These are phyloP conservation scores for Lasiosphaeria miniovina DNA, from an alignment of 495 filamentous ascomycete species.

Conservation along the genomic window DNA sequence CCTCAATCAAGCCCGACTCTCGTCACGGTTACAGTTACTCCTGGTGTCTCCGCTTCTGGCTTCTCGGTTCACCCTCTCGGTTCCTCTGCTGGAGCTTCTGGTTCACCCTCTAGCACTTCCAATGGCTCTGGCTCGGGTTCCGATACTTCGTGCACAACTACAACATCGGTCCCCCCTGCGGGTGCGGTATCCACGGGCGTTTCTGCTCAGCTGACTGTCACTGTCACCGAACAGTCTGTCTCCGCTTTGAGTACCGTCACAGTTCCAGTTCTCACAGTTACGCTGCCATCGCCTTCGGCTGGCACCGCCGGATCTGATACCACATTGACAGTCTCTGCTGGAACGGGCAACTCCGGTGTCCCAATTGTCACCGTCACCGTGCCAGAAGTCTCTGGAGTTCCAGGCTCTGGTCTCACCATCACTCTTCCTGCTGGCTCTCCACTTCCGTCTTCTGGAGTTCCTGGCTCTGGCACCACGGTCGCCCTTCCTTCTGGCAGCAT, in stretches of 20 bases:
- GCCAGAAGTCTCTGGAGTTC: too few relatives aligned
- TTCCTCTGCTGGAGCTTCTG: conserved; percentile 11
- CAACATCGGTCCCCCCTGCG: background rate
- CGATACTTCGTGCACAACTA: conserved; percentile 13
- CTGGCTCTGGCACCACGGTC: background rate
- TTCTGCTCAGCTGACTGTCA: conserved; percentile 17
- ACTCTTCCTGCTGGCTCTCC: too few relatives aligned
- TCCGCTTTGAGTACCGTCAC: conserved; percentile 14
- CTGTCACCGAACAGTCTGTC: conserved; percentile 10
- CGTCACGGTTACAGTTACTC: conserved; percentile 24
- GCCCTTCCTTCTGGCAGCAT: conserved; percentile 9
- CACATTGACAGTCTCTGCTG: background rate
- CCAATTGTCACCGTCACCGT: conserved; percentile 3
- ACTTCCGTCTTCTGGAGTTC: too few relatives aligned
- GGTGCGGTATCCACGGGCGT: conserved; percentile 4
- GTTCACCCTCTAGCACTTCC: conserved; percentile 11
- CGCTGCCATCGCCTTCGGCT: conserved; percentile 10
- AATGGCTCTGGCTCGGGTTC: conserved; percentile 11
- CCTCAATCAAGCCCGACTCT: conserved; percentile 18
- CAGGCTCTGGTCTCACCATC: too few relatives aligned
- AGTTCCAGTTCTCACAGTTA: conserved; percentile 24
- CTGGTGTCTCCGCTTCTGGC: conserved; percentile 19
- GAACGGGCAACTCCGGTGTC: conserved; percentile 4
- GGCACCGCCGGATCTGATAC: conserved; percentile 3
- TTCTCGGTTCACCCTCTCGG: conserved; percentile 29